These are phyloP conservation scores for Achaetomiella virescens DNA, from an alignment of 495 filamentous ascomycete genomes.

Conservation along the genomic window DNA sequence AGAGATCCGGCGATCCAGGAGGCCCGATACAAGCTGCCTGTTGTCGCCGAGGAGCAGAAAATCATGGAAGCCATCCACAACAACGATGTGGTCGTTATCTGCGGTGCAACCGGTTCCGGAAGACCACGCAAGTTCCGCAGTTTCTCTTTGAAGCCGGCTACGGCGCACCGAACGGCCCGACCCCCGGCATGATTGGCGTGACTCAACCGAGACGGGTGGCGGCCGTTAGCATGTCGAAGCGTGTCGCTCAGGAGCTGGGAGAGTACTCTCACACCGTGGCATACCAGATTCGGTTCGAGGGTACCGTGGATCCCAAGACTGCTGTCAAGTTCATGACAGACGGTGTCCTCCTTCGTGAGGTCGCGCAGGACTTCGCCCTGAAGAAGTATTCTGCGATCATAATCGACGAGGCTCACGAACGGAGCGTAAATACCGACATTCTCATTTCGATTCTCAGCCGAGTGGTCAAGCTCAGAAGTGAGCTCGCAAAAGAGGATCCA, in stretches of 20 bases:
- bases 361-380: slow-evolving; percentile 81
- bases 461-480: slow-evolving; percentile 65
- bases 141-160: slow-evolving; percentile 94
- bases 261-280: slow-evolving; percentile 62
- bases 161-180: slow-evolving; percentile 66
- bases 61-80: slow-evolving; percentile 98
- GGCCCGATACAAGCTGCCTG: slow-evolving; percentile 71
- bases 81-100: slow-evolving; percentile 82
- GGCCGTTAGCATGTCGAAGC: slow-evolving; percentile 89
- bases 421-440: slow-evolving; percentile 96
- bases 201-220: slow-evolving; percentile 93
- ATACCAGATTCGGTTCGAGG: slow-evolving; percentile 95
- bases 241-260: slow-evolving; percentile 80
- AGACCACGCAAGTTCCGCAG: slow-evolving; percentile 95
- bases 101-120: slow-evolving; percentile 90
- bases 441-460: slow-evolving; percentile 92
- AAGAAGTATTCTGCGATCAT: slow-evolving; percentile 91
- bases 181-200: slow-evolving; percentile 87
- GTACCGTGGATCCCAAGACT: slow-evolving; percentile 71
- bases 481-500: slow-evolving; percentile 41
- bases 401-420: slow-evolving; percentile 96
- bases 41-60: slow-evolving; percentile 91
- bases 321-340: slow-evolving; percentile 99
- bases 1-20: slow-evolving; percentile 69
- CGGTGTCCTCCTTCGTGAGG: slow-evolving; percentile 88